Evolutionary conservation across 768 basidiomycete genomes (phyloP).

Genomic region (Tylopilus plumbeoviolaceoides): DNA sequence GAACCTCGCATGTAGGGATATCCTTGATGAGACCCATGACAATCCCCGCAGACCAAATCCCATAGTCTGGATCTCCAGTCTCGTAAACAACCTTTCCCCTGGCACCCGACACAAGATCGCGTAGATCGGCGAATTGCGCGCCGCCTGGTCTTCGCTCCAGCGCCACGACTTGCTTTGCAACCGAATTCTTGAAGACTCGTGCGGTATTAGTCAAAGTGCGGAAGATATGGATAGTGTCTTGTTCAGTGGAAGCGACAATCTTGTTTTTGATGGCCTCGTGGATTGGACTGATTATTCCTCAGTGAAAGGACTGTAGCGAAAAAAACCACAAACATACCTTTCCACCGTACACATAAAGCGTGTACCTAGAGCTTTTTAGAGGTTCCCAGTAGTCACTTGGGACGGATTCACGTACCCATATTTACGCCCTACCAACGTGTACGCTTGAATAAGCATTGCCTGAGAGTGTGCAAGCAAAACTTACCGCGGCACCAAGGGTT

Average conservation of each 20-base stretch:
- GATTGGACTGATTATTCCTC: conserved; percentile 55
- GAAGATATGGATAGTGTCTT: conserved; percentile 87
- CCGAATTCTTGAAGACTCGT: conserved; percentile 83
- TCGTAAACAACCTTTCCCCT: conserved; percentile 77
- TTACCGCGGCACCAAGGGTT: conserved; percentile 73
- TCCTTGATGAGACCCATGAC: conserved; percentile 73
- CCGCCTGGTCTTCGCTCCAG: conserved; percentile 79
- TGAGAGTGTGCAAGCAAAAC: conserved; percentile 23
- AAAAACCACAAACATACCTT: conserved; percentile 40
- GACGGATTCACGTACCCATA: conserved; percentile 48
- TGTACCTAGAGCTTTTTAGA: conserved; percentile 44
- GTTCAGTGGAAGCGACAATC: conserved; percentile 79
- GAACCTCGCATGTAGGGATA: conserved; percentile 73
- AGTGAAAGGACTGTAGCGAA: background rate
- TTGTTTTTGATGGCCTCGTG: conserved; percentile 88
- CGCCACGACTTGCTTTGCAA: conserved; percentile 79
- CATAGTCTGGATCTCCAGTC: conserved; percentile 79
- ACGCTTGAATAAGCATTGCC: background rate
- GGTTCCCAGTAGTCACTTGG: background rate
- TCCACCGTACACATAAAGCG: conserved; percentile 93
- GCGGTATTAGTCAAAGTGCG: conserved; percentile 80
- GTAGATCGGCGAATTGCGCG: conserved; percentile 82
- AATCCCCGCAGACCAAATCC: conserved; percentile 78
- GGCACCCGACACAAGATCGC: conserved; percentile 69
- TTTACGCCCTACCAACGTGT: conserved; percentile 63